Evolutionary conservation across 2,329 filamentous ascomycete genomes (phyloP), one percentile per base, ranked within the genome.

Genomic region (Colletotrichum destructivum): DNA sequence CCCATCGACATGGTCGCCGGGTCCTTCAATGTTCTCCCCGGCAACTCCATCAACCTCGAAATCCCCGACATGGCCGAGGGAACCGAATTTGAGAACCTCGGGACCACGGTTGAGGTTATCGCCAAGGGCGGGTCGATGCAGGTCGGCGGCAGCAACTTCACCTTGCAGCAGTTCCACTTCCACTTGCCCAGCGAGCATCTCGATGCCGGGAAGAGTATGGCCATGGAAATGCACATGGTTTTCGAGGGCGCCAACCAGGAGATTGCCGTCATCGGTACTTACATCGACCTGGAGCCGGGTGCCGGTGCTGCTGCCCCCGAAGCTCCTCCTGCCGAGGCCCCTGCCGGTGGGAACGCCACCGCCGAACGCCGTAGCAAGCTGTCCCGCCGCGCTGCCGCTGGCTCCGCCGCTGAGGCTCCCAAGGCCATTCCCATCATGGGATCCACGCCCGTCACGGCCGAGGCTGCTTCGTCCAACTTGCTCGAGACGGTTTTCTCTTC

Each of bases 151-250:
- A 78, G 76, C 61, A 74, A 76, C 18, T 86, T 82, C 66, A 77
- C 80, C 40, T 77, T 86, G 23, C 73, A 83, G 70, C 84, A 87
- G 76, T 86, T 87, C 77, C 85, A 88, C 75, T 87, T 86, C 78
- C 86, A 88, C 68, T 80, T 86, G 60, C 85, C 86, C 9, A 84
- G 82, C 72, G 85, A 88, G 76, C 86, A 88, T 74, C 73, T 86
- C 2, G 82, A 85, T 74, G 81, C 82, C 73, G 81, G 82, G 35
- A 82, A 80, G 21, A 87, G 78, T 75, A 79, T 87, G 76, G 83
- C 84, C 35, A 85, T 88, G 83, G 87, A 88, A 78, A 84, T 86
- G 80, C 89, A 91, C 81, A 88, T 91, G 84, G 89, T 91, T 51
- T 89, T 88, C 77, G 82, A 87, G 76, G 82, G 82, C 16, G 80